Evolutionary conservation across 768 basidiomycete species (phyloP), one percentile per base, ranked within the genome.

Genomic region (Russula foetens): DNA sequence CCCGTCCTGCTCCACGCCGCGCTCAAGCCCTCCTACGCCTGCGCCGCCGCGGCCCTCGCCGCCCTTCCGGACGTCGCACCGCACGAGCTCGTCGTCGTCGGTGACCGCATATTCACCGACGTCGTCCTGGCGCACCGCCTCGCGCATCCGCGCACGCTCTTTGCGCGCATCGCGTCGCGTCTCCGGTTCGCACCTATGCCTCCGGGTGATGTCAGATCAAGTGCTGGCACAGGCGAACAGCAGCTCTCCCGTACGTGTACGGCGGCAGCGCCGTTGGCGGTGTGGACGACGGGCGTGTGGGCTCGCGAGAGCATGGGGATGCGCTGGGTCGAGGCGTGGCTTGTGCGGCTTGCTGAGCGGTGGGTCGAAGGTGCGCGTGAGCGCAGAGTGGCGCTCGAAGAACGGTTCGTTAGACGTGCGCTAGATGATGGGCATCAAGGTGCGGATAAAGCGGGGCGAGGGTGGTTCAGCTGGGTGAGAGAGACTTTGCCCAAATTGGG

Each of bases 81-180:
- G 63, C 75, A 84, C 26, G 81, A 87, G 59, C 75, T 97, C 45
- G 74, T 98, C 58, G 73, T 98, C 41, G 85, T 99, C 14, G 96
- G 96, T 0, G 96, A 99, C 75, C 82, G 96, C 12, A 74, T 98
- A 53, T 88, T 97, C 67, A 99, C 96, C 0, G 96, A 99, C 70
- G 74, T 94, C 19, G 81, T 98, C 54, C 77, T 98, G 72, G 87
- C 92, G 9, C 87, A 90, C 66, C 84, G 92, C 38, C 84, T 94
- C 76, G 71, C 65, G 3, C 70, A 67, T 23, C 59, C 66, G 28
- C 53, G 55, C 21, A 45, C 59, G 7, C n/a, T 56, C 6, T 31
- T 47, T 17, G 39, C 44, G 9, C 64, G 57, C 33, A 41, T 65
- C 28, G 24, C 55, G 11, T 26, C 51, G 17, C 59, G 52, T 19